Evolutionary conservation across 495 filamentous ascomycete genomes (phyloP), one percentile per base, ranked within the genome.

Genomic region (Talaromyces proteolyticus): DNA sequence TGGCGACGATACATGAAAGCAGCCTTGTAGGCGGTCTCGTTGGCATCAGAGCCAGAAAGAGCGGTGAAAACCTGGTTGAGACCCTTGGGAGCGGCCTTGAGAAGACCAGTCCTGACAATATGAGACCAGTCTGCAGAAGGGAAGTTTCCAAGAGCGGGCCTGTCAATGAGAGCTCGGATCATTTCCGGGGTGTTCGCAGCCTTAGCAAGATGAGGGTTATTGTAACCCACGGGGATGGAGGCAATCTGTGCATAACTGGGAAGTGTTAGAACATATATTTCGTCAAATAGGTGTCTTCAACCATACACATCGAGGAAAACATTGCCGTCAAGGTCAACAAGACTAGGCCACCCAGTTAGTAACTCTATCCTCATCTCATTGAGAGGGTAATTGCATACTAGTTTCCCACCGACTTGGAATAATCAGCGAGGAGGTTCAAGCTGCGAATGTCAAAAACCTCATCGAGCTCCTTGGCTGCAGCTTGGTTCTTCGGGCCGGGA

Each of bases 21-120:
- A 34, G 93, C 93, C 69, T 98, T 98, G 79, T 91, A 99, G 44
- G 94, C 94, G n/a, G 89, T 90, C 70, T 99, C 94, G 74, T 96
- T 97, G 67, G 93, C 94, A 63, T 98, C 93, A 7, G 90, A 95
- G 56, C 93, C 93, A 46, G 92, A 82, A 82, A 91, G 89, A 57
- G 86, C 92, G 20, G 93, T 98, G 78, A 97, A 97, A 58, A 98
- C 93, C 67, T 97, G 90, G 77, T 94, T 72, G 57, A 96, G 74
- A 16, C 94, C 93, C 65, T 87, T 89, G 42, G 93, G 93, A 5
- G 94, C 91, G 45, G 88, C 92, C 60, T 79, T 84, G 53, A 98
- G 81, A 44, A 95, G 81, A 63, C 91, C 91, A n/a, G 84, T 87
- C 69, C 85, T 81, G 54, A 98, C 81, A 52, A 94, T 81, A 12